phyloP scores from a whole-genome alignment of 2,329 filamentous ascomycete genomes.

The Hypoxylon sp. region DNA sequence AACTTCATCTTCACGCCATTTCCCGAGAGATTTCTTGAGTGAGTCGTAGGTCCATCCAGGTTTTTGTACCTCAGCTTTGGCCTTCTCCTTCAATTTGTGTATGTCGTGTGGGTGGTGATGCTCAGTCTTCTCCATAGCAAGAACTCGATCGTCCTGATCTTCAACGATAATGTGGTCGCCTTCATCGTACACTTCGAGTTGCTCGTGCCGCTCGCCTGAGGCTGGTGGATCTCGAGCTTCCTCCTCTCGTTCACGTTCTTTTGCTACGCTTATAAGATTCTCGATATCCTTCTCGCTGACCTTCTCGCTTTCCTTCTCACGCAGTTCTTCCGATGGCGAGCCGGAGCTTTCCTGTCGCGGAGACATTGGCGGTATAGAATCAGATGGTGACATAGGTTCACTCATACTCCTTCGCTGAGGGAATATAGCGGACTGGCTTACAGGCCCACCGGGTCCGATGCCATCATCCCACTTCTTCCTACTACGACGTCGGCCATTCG shows the following conservation, averaged over 20 bases:
- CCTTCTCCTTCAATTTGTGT: constrained; percentile 48
- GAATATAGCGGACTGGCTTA: constrained; percentile 89
- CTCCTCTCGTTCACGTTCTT: constrained; percentile 42
- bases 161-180: constrained; percentile 84
- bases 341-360: constrained; percentile 46
- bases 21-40: constrained; percentile 63
- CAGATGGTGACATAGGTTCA: constrained; percentile 49
- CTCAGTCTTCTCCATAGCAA: constrained; percentile 68
- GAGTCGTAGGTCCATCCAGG: constrained; percentile 59
- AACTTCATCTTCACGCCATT: constrained; percentile 70
- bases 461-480: constrained; percentile 76
- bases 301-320: constrained; percentile 44
- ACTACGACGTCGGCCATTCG: constrained; percentile 70
- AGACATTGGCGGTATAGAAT: constrained; percentile 34
- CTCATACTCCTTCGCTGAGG: constrained; percentile 64
- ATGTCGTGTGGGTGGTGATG: constrained; percentile 35
- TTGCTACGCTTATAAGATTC: constrained; percentile 30
- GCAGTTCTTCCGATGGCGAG: constrained; percentile 36
- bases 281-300: constrained; percentile 44
- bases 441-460: constrained; percentile 85
- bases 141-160: constrained; percentile 86
- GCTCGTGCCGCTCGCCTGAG: constrained; percentile 35
- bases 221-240: constrained; percentile 29
- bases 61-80: constrained; percentile 52
- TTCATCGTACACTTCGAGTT: constrained; percentile 81